phyloP scores from a whole-genome alignment of 768 basidiomycete species.

The Amanita thiersii region DNA sequence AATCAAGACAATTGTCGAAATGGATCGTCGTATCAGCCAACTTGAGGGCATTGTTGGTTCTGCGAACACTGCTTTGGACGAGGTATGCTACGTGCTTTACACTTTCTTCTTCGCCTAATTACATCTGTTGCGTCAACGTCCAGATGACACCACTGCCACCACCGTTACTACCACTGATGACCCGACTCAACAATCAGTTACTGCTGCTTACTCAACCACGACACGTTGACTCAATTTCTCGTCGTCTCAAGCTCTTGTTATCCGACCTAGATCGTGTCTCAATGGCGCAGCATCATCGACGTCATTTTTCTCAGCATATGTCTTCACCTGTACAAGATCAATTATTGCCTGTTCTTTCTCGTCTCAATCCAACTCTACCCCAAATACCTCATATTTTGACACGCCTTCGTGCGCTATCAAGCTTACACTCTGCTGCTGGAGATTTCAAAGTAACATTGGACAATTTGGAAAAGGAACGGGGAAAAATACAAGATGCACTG shows the following conservation, averaged over 20 bases:
- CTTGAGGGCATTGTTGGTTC: slow-evolving; percentile 82
- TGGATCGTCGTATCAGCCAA: slow-evolving; percentile 79
- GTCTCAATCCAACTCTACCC: slow-evolving; percentile 65
- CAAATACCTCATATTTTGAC: slow-evolving; percentile 88
- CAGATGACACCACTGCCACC: slow-evolving; percentile 68
- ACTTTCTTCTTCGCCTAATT: background rate
- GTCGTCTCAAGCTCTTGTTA: slow-evolving; percentile 85
- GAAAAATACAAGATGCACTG: slow-evolving; percentile 51
- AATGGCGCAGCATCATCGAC: slow-evolving; percentile 39
- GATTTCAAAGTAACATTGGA: slow-evolving; percentile 65
- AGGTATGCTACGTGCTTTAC: slow-evolving; percentile 39
- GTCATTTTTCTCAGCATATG: slow-evolving; percentile 33
- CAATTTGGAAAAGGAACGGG: slow-evolving; percentile 67
- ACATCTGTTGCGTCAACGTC: background rate
- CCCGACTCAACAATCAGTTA: slow-evolving; percentile 78
- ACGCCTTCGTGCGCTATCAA: slow-evolving; percentile 76
- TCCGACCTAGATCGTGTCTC: slow-evolving; percentile 87
- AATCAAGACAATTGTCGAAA: slow-evolving; percentile 50
- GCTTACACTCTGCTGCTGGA: slow-evolving; percentile 75
- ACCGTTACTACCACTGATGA: slow-evolving; percentile 76
- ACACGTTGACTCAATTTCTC: slow-evolving; percentile 91
- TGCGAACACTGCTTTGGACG: slow-evolving; percentile 70
- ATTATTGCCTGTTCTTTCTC: slow-evolving; percentile 58
- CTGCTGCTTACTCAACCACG: slow-evolving; percentile 89
- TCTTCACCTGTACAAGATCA: slow-evolving; percentile 40